Conservation (phyloP, 768 basidiomycete genomes). For the Kwoniella dejecticola region DNA sequence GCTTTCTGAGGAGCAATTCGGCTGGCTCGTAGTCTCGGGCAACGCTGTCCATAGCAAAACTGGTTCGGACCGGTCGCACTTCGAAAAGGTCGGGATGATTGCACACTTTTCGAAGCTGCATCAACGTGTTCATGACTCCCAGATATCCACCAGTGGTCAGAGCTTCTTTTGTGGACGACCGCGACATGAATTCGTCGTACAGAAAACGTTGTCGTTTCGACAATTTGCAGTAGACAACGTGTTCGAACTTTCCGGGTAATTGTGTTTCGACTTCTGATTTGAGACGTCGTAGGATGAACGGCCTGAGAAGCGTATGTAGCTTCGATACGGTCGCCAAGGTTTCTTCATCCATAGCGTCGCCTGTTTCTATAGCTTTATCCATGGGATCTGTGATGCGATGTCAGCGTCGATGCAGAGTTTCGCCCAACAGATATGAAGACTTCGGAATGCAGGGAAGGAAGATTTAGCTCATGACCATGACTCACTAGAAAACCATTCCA, state of each 20-base stretch:
- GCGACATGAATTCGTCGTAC: constrained; percentile 94
- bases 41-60: constrained; percentile 57
- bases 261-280: constrained; percentile 58
- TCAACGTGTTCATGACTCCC: constrained; percentile 59
- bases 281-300: constrained; percentile 56
- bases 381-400: constrained; percentile 67
- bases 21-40: constrained; percentile 54
- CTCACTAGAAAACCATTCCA: constrained; percentile 94
- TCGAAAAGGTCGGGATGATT: constrained; percentile 58
- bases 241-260: constrained; percentile 74
- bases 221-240: constrained; percentile 80
- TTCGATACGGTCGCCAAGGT: constrained; percentile 80
- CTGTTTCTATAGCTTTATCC: constrained; percentile 82
- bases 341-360: constrained; percentile 68
- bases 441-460: too few relatives aligned
- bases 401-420: too few relatives aligned
- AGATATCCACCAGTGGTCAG: constrained; percentile 70
- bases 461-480: too few relatives aligned
- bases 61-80: constrained; percentile 58
- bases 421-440: too few relatives aligned
- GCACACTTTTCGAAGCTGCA: constrained; percentile 58
- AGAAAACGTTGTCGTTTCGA: constrained; percentile 92
- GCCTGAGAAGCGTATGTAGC: constrained; percentile 60
- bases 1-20: constrained; percentile 54
- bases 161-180: constrained; percentile 78